A percentile compares a stretch with the other conserved stretches of the same genome.
phyloP scores from a whole-genome alignment of 345 rosid species.

The Zanthoxylum bungeanum region DNA sequence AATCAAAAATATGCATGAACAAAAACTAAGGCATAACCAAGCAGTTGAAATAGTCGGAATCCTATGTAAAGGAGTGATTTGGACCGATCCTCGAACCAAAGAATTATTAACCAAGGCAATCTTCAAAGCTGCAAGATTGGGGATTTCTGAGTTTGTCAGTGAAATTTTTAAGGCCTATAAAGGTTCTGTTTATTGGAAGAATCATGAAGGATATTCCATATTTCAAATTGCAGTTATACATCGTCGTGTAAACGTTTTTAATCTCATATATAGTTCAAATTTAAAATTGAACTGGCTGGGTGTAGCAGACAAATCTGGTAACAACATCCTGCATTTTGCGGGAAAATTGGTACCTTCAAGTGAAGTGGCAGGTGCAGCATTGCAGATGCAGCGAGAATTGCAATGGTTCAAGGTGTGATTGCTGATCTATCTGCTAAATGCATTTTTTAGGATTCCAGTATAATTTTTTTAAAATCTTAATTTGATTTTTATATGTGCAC shows the following conservation, averaged over 20 bases:
- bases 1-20: not conserved
- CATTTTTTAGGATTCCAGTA: too few species aligned
- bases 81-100: not conserved
- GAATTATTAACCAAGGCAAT: not conserved
- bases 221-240: slow-evolving; percentile 12
- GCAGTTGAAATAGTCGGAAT: not conserved
- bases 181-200: not conserved
- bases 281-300: too few species aligned
- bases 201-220: not conserved
- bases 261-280: slow-evolving; percentile 9
- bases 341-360: not conserved
- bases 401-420: slow-evolving; percentile 1
- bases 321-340: not conserved
- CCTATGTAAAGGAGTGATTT: not conserved
- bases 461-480: too few species aligned
- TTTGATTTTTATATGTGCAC: too few species aligned
- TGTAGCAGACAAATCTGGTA: too few species aligned
- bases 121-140: not conserved
- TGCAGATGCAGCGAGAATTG: slow-evolving; percentile 4
- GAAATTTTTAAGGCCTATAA: not conserved
- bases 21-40: not conserved
- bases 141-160: not conserved
- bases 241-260: slow-evolving; percentile 16
- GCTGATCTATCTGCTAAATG: too few species aligned
- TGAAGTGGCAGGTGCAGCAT: not conserved